Evolutionary conservation across 2,329 filamentous ascomycete species (phyloP).

Genomic region (Lachnellula willkommii): DNA sequence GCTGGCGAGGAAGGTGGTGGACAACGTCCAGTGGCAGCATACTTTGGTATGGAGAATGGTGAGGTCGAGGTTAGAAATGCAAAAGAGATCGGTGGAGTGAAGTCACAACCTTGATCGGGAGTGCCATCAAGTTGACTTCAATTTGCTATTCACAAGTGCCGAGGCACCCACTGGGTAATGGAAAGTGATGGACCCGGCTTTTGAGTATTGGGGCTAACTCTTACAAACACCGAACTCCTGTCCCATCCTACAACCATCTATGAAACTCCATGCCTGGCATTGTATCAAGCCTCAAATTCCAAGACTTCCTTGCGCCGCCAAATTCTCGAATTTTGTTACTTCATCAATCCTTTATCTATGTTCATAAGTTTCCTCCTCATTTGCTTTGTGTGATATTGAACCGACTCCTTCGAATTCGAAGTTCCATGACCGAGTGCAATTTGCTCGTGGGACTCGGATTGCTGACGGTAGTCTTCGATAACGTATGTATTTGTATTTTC

Average conservation of each 20-base stretch:
- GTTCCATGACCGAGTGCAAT: constrained; percentile 1
- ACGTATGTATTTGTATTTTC: not conserved
- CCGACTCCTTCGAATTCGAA: not conserved
- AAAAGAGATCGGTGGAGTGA: constrained; percentile 26
- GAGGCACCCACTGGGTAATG: no score
- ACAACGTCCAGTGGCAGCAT: constrained; percentile 88
- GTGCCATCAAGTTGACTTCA: not conserved
- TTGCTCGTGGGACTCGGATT: not conserved
- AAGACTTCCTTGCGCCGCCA: not conserved
- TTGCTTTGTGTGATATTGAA: not conserved
- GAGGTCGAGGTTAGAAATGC: constrained; percentile 52
- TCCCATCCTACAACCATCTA: not conserved
- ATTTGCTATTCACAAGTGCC: no score
- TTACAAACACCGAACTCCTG: no score
- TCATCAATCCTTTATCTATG: not conserved
- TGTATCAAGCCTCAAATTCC: not conserved
- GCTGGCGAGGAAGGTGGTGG: constrained; percentile 59
- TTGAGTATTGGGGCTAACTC: no score
- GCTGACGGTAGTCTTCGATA: not conserved
- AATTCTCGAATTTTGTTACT: not conserved
- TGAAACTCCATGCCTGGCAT: not conserved
- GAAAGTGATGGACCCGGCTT: no score
- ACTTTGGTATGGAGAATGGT: constrained; percentile 86
- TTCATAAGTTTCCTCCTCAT: constrained; percentile 1
- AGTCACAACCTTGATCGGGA: constrained; percentile 22